Evolutionary conservation across 2,329 filamentous ascomycete genomes (phyloP), one percentile per base, ranked within the genome.

Genomic region (Curvularia verruculosa): DNA sequence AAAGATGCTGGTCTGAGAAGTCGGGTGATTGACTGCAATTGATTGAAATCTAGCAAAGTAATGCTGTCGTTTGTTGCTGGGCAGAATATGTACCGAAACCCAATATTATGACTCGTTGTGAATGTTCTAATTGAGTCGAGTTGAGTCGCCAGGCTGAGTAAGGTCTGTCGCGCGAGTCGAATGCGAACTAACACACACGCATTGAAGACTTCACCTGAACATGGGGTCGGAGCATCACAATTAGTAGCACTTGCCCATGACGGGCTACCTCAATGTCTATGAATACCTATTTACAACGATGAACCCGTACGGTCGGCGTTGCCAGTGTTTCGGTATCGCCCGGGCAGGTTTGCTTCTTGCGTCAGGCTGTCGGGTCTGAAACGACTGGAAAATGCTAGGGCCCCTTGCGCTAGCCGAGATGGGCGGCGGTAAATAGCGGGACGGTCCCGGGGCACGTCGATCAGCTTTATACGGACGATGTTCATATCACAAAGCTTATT

Each of bases 361-460:
- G 39, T 44, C 50, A 54, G 26, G 45, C 21, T 45, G 31, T 28
- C 21, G 39, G n/a, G 50, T 39, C 44, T 54, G 54, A 57, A 57
- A 57, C 54, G 36, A 18, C 49, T 37, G 37, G 48, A n/a, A 29
- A 15, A 49, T 7, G 39, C 49, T 29, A 23, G 54, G 41, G 21
- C 29, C 39, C 28, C 28, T 43, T 29, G 39, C 19, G 21, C n/a
- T 24, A 56, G 31, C 43, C n/a, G 51, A 55, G 21, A 45, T 52
- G 28, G 18, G 19, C 15, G 26, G 23, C 43, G 49, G 39, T 24
- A 46, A 44, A 52, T 45, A 28, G 31, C 40, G 53, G 53, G 48
- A 55, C 40, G 48, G 15, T 36, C 52, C 47, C 52, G 39, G 23
- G 36, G 19, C 48, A 29, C 37, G 49, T 48, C 43, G 54, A 56